Percentiles rank a stretch among this genome's conserved stretches.
Evolutionary conservation across 176 grass and related monocot genomes (phyloP).

Genomic region (Carex littledalei): DNA sequence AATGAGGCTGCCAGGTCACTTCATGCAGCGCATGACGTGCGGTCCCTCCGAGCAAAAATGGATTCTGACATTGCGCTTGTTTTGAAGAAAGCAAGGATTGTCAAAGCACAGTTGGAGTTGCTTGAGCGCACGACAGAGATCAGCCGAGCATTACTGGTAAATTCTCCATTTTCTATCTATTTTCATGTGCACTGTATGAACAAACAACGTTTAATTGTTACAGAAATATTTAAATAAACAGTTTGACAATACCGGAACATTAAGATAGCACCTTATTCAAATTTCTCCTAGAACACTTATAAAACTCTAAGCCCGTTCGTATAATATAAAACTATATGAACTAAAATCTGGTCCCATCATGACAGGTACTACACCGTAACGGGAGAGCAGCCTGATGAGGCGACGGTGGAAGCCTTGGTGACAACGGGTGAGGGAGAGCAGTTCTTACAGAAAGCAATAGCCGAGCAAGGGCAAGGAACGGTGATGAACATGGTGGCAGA

Average conservation of each 20-base stretch:
- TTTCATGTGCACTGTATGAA: neutral
- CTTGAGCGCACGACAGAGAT: neutral
- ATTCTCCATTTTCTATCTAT: neutral
- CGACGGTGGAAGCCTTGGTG: constrained; percentile 43
- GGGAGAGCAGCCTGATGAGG: constrained; percentile 50
- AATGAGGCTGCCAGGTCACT: constrained; percentile 45
- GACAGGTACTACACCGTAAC: constrained; percentile 51
- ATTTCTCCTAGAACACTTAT: neutral
- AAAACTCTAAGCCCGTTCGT: neutral
- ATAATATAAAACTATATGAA: neutral
- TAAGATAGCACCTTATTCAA: neutral
- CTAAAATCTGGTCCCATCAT: neutral
- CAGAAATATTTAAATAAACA: neutral
- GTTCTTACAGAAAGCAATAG: constrained; percentile 29
- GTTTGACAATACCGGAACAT: too few species aligned
- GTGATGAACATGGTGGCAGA: constrained; percentile 34
- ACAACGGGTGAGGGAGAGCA: constrained; percentile 20
- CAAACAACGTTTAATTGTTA: neutral
- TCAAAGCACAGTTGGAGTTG: constrained; percentile 42
- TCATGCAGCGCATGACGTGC: constrained; percentile 1
- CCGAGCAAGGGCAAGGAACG: constrained; percentile 32
- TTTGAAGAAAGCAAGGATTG: constrained; percentile 32
- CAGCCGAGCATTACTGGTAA: constrained; percentile 30
- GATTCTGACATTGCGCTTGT: constrained; percentile 23
- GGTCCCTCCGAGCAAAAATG: constrained; percentile 26